These are phyloP conservation scores for Chlorophyllum brunneum DNA, from an alignment of 768 basidiomycete genomes.

Conservation along the genomic window DNA sequence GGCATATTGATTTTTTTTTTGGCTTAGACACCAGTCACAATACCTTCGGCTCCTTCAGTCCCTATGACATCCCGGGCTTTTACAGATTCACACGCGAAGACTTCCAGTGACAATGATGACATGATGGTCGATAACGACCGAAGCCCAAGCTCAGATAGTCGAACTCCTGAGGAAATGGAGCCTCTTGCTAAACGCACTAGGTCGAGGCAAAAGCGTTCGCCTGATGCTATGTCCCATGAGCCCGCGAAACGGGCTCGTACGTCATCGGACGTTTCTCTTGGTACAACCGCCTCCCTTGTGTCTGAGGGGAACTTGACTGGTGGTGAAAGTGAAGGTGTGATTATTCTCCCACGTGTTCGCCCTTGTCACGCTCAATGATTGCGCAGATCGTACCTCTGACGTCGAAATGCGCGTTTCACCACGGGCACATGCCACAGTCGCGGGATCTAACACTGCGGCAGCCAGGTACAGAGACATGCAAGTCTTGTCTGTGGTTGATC, in stretches of 20 bases:
- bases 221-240: neutral
- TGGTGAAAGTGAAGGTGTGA: neutral
- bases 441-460: neutral
- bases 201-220: constrained; percentile 1
- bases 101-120: neutral
- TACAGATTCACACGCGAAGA: neutral
- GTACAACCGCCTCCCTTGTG: neutral
- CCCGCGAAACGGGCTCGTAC: constrained; percentile 6
- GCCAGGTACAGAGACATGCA: neutral
- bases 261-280: neutral
- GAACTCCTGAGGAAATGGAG: constrained; percentile 15
- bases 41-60: too few species aligned
- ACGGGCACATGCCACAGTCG: neutral
- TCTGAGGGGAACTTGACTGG: neutral
- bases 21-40: neutral
- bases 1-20: too few species aligned
- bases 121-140: neutral
- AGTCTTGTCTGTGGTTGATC: neutral
- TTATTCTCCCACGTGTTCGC: neutral
- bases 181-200: constrained; percentile 4
- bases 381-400: neutral
- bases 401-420: neutral
- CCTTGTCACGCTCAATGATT: neutral
- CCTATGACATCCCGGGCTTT: too few species aligned
- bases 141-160: neutral